These are phyloP conservation scores for Xylaria longipes DNA, from an alignment of 495 filamentous ascomycete species.

Conservation along the genomic window DNA sequence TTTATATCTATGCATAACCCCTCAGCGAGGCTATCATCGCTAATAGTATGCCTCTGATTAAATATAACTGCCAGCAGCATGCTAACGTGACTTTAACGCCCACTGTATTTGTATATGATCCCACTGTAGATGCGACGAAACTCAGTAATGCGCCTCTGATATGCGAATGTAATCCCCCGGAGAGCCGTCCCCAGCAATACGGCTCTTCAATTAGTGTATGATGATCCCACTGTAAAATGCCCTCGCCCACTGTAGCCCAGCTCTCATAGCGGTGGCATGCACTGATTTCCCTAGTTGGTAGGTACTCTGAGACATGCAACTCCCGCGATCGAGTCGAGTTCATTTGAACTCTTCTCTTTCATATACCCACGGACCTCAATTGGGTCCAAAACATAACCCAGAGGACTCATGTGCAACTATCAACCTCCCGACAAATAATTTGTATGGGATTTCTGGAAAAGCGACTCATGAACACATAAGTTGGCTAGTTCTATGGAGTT, in stretches of 20 bases:
- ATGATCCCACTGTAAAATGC: not conserved
- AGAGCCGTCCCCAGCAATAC: not conserved
- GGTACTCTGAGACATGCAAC: not conserved
- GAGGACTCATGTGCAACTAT: not conserved
- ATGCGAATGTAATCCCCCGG: not conserved
- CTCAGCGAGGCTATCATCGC: no score
- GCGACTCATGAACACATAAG: not conserved
- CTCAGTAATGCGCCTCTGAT: not conserved
- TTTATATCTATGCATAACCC: not conserved
- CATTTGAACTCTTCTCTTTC: not conserved
- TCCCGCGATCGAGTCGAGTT: not conserved
- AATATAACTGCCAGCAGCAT: no score
- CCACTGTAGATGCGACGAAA: not conserved
- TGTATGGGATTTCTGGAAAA: not conserved
- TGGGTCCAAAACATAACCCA: not conserved
- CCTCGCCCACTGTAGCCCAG: not conserved
- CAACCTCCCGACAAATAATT: not conserved
- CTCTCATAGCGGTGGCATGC: not conserved
- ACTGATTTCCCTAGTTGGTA: not conserved
- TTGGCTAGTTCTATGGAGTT: not conserved
- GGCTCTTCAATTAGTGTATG: not conserved
- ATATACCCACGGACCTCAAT: conserved; percentile 17
- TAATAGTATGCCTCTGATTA: no score
- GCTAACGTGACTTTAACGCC: not conserved
- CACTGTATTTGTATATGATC: not conserved